These are phyloP conservation scores for Euphrasia confusa DNA, from an alignment of 257 asterid species.

Conservation along the genomic window DNA sequence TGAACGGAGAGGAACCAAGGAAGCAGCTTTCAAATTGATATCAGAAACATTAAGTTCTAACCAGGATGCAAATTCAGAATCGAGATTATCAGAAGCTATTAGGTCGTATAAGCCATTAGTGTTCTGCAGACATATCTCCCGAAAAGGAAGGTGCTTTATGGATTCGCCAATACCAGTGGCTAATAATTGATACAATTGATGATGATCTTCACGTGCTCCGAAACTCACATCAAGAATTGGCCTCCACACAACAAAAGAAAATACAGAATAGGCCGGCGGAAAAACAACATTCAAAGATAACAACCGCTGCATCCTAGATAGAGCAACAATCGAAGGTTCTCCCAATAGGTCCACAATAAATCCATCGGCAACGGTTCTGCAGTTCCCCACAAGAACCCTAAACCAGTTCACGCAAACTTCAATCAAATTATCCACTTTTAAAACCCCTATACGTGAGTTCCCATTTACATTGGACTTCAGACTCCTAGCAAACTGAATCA, in stretches of 20 bases:
- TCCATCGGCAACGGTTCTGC: conserved; percentile 74
- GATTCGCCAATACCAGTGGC: conserved; percentile 50
- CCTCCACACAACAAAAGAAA: conserved; percentile 65
- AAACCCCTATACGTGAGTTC: conserved; percentile 51
- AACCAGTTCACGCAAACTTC: conserved; percentile 78
- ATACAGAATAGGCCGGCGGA: conserved; percentile 69
- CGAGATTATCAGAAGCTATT: conserved; percentile 57
- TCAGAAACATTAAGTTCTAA: conserved; percentile 52
- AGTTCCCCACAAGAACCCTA: conserved; percentile 80
- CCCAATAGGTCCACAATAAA: conserved; percentile 64
- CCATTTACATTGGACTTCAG: conserved; percentile 66
- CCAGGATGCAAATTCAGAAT: conserved; percentile 55
- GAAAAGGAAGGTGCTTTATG: conserved; percentile 69
- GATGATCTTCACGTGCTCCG: conserved; percentile 60
- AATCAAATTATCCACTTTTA: conserved; percentile 51
- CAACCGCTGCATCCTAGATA: conserved; percentile 66
- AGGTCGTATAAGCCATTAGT: conserved; percentile 60
- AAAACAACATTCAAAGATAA: conserved; percentile 53
- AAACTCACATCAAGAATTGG: conserved; percentile 42
- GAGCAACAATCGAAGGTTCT: conserved; percentile 63
- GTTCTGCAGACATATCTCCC: conserved; percentile 73
- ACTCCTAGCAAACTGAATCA: conserved; percentile 61
- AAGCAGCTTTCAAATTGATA: conserved; percentile 44
- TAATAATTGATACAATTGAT: conserved; percentile 51
- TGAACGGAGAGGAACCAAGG: conserved; percentile 71